A percentile compares a stretch with the other conserved stretches of the same genome.
Conservation (phyloP, 257 asterid species). For the Mentha longifolia region DNA sequence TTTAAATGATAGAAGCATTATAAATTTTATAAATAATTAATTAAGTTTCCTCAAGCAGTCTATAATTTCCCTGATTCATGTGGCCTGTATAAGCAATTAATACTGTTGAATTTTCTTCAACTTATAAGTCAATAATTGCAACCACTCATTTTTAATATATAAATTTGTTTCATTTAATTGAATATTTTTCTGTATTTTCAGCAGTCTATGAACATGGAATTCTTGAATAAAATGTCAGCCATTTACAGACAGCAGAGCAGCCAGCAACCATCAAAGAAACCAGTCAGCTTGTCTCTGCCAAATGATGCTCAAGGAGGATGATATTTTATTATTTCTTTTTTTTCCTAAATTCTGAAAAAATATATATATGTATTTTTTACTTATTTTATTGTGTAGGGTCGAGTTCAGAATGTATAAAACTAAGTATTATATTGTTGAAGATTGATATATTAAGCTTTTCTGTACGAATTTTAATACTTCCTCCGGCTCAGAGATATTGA, state of each 20-base stretch:
- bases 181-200: slow-evolving; percentile 14
- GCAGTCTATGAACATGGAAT: slow-evolving; percentile 74
- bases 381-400: slow-evolving; percentile 10
- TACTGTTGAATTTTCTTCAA: slow-evolving; percentile 5
- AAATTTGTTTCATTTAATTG: neutral
- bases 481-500: too few relatives aligned
- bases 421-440: neutral
- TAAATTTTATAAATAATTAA: neutral
- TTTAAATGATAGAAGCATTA: neutral
- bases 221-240: slow-evolving; percentile 66
- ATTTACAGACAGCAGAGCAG: slow-evolving; percentile 51
- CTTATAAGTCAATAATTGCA: slow-evolving; percentile 5
- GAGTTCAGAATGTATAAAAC: neutral
- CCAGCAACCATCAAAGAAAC: slow-evolving; percentile 39
- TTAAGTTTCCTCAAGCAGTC: neutral
- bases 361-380: neutral
- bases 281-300: slow-evolving; percentile 35
- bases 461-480: neutral
- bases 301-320: slow-evolving; percentile 43
- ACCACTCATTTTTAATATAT: slow-evolving; percentile 22
- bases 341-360: neutral
- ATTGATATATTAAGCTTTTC: neutral
- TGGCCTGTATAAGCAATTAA: slow-evolving; percentile 23
- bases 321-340: neutral
- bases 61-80: slow-evolving; percentile 10